phyloP scores from a whole-genome alignment of 768 basidiomycete genomes.

The Boletus tomentosulus region DNA sequence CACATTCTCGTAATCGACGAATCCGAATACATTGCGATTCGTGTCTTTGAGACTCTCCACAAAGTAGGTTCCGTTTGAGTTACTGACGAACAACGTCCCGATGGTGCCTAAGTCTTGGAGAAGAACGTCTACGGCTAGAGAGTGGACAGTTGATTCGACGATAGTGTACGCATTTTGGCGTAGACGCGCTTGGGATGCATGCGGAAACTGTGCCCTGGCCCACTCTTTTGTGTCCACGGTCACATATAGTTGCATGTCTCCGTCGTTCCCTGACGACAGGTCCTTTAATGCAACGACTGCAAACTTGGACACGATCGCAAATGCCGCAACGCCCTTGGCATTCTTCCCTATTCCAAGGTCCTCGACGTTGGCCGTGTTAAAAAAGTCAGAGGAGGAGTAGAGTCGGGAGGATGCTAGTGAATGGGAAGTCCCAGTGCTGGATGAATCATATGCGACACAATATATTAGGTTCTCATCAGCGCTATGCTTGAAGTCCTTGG shows the following conservation, averaged over 20 bases:
- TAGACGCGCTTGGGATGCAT: slow-evolving; percentile 71
- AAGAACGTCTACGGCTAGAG: slow-evolving; percentile 91
- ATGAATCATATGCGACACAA: slow-evolving; percentile 83
- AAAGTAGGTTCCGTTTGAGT: slow-evolving; percentile 95
- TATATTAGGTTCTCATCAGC: slow-evolving; percentile 75
- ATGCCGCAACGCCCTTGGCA: slow-evolving; percentile 84
- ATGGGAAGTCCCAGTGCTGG: slow-evolving; percentile 39
- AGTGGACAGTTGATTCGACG: slow-evolving; percentile 90
- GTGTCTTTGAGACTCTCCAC: slow-evolving; percentile 88
- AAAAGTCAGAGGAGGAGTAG: slow-evolving; percentile 85
- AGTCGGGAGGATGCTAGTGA: slow-evolving; percentile 59
- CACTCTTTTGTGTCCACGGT: slow-evolving; percentile 78
- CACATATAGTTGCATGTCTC: slow-evolving; percentile 84
- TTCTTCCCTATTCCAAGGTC: slow-evolving; percentile 84
- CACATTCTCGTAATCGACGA: slow-evolving; percentile 88
- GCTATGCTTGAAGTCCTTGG: slow-evolving; percentile 74
- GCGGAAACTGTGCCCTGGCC: slow-evolving; percentile 91
- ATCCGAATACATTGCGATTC: slow-evolving; percentile 84
- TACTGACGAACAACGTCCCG: slow-evolving; percentile 93
- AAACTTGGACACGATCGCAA: slow-evolving; percentile 91
- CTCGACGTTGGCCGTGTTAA: slow-evolving; percentile 60
- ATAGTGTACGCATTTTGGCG: slow-evolving; percentile 95
- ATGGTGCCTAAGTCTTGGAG: slow-evolving; percentile 59
- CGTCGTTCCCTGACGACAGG: slow-evolving; percentile 44
- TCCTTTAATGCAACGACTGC: slow-evolving; percentile 89